Conservation (phyloP, 169 alveolate species). For the Eimeria necatrix region DNA sequence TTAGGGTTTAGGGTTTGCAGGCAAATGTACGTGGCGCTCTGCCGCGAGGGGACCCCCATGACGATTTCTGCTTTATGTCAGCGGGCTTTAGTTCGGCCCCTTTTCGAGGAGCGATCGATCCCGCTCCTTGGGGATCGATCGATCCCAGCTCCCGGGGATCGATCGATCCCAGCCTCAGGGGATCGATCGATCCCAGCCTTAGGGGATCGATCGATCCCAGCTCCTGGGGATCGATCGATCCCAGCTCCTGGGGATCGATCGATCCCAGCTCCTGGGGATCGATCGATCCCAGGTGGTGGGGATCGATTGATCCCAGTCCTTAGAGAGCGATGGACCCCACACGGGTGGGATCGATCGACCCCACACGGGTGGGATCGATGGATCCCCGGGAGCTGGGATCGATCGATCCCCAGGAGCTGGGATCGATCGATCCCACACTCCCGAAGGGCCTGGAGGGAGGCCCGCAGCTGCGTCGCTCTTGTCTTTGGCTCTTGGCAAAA, state of each 20-base stretch:
- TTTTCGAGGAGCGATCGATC: slow-evolving; percentile 20
- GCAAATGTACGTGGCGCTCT: not conserved
- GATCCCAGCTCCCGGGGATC: not conserved
- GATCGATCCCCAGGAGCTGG: slow-evolving; percentile 5
- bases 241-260: not conserved
- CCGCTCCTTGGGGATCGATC: not conserved
- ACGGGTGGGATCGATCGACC: slow-evolving; percentile 16
- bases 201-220: slow-evolving; percentile 8
- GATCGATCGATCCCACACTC: slow-evolving; percentile 33
- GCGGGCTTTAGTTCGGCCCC: not conserved
- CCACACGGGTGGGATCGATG: slow-evolving; percentile 4
- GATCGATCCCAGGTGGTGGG: slow-evolving; percentile 23
- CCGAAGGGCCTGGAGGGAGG: not conserved
- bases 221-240: not conserved
- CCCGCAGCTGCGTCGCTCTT: not conserved
- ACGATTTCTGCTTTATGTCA: not conserved
- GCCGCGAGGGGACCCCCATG: not conserved
- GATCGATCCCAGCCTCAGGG: slow-evolving; percentile 19
- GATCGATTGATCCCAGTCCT: not conserved
- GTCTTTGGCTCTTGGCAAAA: slow-evolving; percentile 65
- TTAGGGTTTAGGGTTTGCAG: not conserved
- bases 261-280: slow-evolving; percentile 2
- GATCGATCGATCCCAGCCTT: slow-evolving; percentile 36
- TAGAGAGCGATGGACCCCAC: not conserved
- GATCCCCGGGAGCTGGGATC: slow-evolving; percentile 24